Percentiles rank a stretch among this genome's conserved stretches.
Conservation (phyloP, 75 land plant species). For the Sequoia sempervirens region DNA sequence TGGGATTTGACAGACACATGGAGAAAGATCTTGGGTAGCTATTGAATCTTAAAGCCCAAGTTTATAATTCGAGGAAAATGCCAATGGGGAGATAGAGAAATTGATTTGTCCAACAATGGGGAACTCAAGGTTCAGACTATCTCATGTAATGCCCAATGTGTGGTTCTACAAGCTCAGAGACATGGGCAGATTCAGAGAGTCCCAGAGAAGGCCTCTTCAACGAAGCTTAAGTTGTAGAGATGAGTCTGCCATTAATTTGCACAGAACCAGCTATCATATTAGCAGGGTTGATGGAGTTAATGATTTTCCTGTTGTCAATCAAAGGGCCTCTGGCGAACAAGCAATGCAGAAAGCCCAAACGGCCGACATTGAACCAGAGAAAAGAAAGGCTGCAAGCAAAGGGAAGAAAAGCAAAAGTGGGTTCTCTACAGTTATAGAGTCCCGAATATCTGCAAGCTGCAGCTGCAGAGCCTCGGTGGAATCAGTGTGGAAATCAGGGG, state of each 20-base stretch:
- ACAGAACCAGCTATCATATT: background rate
- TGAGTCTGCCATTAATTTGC: background rate
- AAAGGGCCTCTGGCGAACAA: background rate
- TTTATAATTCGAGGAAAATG: background rate
- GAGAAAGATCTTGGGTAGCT: background rate
- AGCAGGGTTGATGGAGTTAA: background rate
- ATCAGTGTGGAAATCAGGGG: background rate
- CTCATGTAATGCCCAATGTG: constrained; percentile 4
- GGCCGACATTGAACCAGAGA: background rate
- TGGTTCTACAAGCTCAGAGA: constrained; percentile 10
- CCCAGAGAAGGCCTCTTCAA: background rate
- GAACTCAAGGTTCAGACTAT: background rate
- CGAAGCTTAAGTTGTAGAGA: too few species aligned
- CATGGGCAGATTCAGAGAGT: background rate
- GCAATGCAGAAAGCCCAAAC: background rate
- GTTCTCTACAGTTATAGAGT: background rate
- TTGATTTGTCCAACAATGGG: constrained; percentile 2
- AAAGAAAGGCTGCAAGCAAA: background rate
- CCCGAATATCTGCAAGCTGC: background rate
- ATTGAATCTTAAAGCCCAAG: background rate
- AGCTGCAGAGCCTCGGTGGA: background rate
- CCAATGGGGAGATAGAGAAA: background rate
- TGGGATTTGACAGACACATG: background rate
- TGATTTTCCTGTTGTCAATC: background rate
- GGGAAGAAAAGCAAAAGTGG: background rate